phyloP scores from a whole-genome alignment of 176 grass and related monocot genomes.

The Guadua angustifolia region DNA sequence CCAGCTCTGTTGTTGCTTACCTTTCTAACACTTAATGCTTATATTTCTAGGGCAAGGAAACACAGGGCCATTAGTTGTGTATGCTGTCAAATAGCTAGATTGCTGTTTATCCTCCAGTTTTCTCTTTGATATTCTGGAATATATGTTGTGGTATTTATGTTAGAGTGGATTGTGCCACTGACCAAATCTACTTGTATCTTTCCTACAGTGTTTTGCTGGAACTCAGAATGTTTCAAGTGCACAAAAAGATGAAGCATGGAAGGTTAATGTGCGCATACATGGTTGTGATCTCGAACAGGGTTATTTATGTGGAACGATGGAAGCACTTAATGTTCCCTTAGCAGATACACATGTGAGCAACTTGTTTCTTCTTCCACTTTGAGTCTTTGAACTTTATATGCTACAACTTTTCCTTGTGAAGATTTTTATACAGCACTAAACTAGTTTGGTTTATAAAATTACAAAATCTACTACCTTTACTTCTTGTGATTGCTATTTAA shows the following conservation, averaged over 20 bases:
- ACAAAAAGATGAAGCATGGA: slow-evolving; percentile 98
- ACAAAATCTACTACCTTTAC: neutral
- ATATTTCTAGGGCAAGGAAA: neutral
- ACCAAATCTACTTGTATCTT: slow-evolving; percentile 31
- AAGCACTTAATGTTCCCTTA: slow-evolving; percentile 95
- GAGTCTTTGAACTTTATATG: slow-evolving; percentile 3
- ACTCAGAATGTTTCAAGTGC: slow-evolving; percentile 94
- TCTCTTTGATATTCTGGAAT: slow-evolving; percentile 1
- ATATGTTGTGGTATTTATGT: neutral
- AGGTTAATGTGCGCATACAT: slow-evolving; percentile 96
- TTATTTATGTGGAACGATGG: slow-evolving; percentile 96
- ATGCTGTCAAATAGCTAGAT: neutral
- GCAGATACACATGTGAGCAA: slow-evolving; percentile 89
- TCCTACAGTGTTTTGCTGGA: slow-evolving; percentile 80
- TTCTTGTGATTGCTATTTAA: neutral
- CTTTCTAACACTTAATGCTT: too few species aligned
- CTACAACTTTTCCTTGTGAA: neutral
- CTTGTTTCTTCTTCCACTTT: slow-evolving; percentile 39
- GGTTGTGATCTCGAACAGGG: slow-evolving; percentile 88
- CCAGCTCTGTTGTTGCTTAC: neutral
- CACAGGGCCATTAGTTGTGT: neutral
- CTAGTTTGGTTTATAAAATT: too few species aligned
- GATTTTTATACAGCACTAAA: neutral
- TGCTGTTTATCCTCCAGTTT: neutral
- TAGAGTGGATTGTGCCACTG: neutral